These are phyloP conservation scores for Stephanodiscus minutulus DNA, from an alignment of 108 stramenopile species.

Conservation along the genomic window DNA sequence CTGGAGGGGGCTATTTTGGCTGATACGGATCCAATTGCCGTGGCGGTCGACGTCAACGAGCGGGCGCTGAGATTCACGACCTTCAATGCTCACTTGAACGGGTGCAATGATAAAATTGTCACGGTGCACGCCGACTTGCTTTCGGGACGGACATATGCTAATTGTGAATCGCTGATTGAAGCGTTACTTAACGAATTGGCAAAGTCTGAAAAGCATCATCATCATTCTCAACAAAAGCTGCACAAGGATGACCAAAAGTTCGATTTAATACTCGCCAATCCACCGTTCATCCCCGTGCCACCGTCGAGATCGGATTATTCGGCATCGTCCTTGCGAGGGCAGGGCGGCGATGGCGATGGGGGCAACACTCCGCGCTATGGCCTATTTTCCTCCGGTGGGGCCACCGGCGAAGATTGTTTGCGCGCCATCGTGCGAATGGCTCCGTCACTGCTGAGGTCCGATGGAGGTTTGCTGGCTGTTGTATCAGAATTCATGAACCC, in stretches of 20 bases:
- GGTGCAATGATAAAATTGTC: constrained; percentile 29
- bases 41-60: constrained; percentile 70
- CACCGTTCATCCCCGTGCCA: constrained; percentile 90
- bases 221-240: not conserved
- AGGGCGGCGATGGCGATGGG: constrained; percentile 19
- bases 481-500: constrained; percentile 86
- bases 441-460: constrained; percentile 23
- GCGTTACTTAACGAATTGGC: not conserved
- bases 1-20: not conserved
- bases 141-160: constrained; percentile 6
- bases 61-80: constrained; percentile 65
- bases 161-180: not conserved
- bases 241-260: constrained; percentile 27
- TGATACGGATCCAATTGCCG: constrained; percentile 9
- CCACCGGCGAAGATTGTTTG: constrained; percentile 68
- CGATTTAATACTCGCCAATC: constrained; percentile 80
- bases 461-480: constrained; percentile 53
- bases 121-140: constrained; percentile 45
- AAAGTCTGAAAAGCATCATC: not conserved
- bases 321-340: constrained; percentile 24
- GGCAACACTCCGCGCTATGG: constrained; percentile 52
- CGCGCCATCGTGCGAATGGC: constrained; percentile 55
- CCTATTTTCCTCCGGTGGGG: constrained; percentile 75
- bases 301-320: constrained; percentile 34
- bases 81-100: constrained; percentile 73